Conservation (phyloP, 495 filamentous ascomycete genomes). For the Extremus antarcticus region DNA sequence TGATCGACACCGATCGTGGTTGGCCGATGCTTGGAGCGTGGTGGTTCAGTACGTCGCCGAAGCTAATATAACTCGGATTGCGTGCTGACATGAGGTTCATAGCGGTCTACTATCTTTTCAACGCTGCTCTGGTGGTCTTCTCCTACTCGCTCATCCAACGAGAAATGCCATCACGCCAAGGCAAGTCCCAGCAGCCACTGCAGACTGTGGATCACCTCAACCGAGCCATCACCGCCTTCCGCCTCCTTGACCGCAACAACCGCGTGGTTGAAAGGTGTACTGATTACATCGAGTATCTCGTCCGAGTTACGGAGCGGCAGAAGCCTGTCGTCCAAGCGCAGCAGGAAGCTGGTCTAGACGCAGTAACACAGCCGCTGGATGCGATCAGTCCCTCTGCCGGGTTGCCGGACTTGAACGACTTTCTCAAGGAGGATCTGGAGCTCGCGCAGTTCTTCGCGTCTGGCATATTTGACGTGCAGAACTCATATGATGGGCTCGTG, state of each 20-base stretch:
- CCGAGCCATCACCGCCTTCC: not conserved
- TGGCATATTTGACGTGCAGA: not conserved
- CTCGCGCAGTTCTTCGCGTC: not conserved
- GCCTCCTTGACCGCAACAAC: not conserved
- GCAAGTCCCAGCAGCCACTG: not conserved
- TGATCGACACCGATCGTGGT: not conserved
- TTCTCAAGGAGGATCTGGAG: not conserved
- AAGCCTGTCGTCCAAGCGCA: no score
- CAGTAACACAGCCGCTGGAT: not conserved
- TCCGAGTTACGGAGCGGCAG: not conserved
- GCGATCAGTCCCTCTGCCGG: not conserved
- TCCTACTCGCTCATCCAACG: not conserved
- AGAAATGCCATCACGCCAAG: not conserved
- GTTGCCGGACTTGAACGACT: not conserved
- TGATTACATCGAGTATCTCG: not conserved
- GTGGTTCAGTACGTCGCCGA: not conserved
- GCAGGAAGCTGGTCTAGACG: not conserved
- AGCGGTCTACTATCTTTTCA: not conserved
- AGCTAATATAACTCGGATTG: no score
- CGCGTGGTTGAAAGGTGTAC: not conserved
- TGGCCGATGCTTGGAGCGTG: not conserved
- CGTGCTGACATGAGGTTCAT: not conserved
- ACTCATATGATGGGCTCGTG: not conserved
- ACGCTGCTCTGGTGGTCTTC: not conserved
- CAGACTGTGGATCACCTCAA: not conserved